These are phyloP conservation scores for Medicago arabica DNA, from an alignment of 306 rosid species.

Conservation along the genomic window DNA sequence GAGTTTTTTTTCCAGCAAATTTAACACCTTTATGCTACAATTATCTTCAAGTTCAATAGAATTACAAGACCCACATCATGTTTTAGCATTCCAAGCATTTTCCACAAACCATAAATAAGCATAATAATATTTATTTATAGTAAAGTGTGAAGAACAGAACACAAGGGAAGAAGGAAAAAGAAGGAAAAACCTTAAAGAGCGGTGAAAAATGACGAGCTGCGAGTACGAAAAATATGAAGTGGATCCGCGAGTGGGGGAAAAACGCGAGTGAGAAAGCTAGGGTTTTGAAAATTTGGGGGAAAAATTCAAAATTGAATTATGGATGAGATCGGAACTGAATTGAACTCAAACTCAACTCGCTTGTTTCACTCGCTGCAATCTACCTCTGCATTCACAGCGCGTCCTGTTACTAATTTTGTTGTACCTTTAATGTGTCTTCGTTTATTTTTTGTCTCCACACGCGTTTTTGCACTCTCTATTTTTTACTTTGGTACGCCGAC, in stretches of 20 bases:
- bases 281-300: constrained; percentile 52
- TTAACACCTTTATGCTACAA: background rate
- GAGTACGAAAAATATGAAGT: constrained; percentile 37
- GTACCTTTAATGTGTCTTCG: background rate
- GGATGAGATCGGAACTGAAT: constrained; percentile 45
- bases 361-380: constrained; percentile 51
- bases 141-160: background rate
- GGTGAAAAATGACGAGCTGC: constrained; percentile 38
- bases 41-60: background rate
- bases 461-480: constrained; percentile 29
- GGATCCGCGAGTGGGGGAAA: constrained; percentile 55
- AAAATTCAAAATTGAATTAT: constrained; percentile 32
- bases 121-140: background rate
- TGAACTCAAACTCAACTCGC: constrained; percentile 51
- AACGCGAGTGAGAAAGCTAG: constrained; percentile 59
- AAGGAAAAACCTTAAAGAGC: constrained; percentile 44
- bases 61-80: constrained; percentile 18
- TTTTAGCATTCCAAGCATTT: constrained; percentile 24
- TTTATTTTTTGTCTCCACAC: constrained; percentile 35
- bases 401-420: constrained; percentile 32
- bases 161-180: background rate
- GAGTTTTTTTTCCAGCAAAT: background rate
- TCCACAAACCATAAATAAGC: constrained; percentile 23
- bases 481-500: background rate
- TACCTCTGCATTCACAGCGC: constrained; percentile 50